phyloP scores from a whole-genome alignment of 257 asterid genomes.

The Avicennia marina region DNA sequence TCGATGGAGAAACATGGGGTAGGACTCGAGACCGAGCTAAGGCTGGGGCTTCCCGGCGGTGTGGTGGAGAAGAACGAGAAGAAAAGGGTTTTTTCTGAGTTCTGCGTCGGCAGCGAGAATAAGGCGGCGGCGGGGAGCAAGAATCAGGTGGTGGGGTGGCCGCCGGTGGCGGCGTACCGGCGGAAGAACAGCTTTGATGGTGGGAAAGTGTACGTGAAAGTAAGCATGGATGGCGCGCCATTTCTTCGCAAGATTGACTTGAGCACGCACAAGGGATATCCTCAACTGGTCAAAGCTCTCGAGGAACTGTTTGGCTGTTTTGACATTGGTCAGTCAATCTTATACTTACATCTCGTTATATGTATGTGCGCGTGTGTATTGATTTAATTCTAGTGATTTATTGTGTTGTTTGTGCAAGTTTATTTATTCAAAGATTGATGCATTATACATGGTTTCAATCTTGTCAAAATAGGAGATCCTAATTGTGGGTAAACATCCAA shows the following conservation, averaged over 20 bases:
- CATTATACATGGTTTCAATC: too few relatives aligned
- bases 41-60: conserved; percentile 73
- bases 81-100: conserved; percentile 52
- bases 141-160: conserved; percentile 75
- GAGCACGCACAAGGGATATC: conserved; percentile 36
- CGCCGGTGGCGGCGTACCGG: conserved; percentile 66
- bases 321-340: conserved; percentile 41
- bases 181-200: conserved; percentile 36
- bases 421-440: too few relatives aligned
- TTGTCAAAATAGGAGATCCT: too few relatives aligned
- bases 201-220: conserved; percentile 64
- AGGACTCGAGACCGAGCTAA: conserved; percentile 74
- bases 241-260: conserved; percentile 73
- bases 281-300: conserved; percentile 49
- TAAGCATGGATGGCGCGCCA: conserved; percentile 90
- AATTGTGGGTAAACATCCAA: too few relatives aligned
- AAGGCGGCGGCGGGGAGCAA: conserved; percentile 26
- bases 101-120: conserved; percentile 27
- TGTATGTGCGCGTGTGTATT: too few relatives aligned
- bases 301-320: conserved; percentile 52
- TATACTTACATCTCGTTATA: too few relatives aligned
- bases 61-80: conserved; percentile 36
- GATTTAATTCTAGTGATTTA: too few relatives aligned
- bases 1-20: conserved; percentile 36
- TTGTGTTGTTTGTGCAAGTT: too few relatives aligned